Base-by-base conservation (phyloP, 2,329 filamentous ascomycete genomes). In the Clonostachys sp. region DNA sequence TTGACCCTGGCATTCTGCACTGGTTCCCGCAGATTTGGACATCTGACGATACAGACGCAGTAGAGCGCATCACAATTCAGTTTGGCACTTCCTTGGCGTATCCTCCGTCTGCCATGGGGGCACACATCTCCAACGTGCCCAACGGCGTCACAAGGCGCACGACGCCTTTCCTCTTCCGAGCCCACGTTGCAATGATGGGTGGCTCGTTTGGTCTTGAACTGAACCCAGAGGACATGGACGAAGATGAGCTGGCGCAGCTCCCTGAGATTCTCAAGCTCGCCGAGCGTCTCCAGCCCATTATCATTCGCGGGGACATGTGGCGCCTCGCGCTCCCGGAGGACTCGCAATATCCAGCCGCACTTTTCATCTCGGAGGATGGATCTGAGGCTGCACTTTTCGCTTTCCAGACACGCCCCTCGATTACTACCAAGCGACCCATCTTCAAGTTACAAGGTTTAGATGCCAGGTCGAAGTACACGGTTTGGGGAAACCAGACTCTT, bases 21-120 rank as follows among this genome's bases (percentile, higher is more conserved):
- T 86, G 81, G 62, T 85, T 83, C 67, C 78, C 81, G 0, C 83
- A 86, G 56, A 71, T 78, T 50, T 86, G 83, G 83, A 81, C 82
- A 0, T 83, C 78, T 0, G 83, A 86, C 54, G 76, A 86, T 58
- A 86, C 80, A 1, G 83, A 86, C 55, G 81, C 75, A 1, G 64
- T 81, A 0, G 74, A 83, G 47, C 76, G 83, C 4, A 70, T 86
- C 16, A 68, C 68, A 14, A 86, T 85, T 45, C 83, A 86, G 48
- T 73, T 85, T 45, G 83, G 83, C 12, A 85, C 81, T 0, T 83
- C 79, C 0, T 67, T 84, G 5, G 78, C 74, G 0, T 86, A 86
- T 58, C 83, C 83, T 0, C 71, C 79, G 0, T 81, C 78, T 0
- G 67, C 80, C 1, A 85, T 86, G 81, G 81, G 78, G 1, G 83